Conservation (phyloP, 2,329 filamentous ascomycete species). For the Talaromyces funiculosus region DNA sequence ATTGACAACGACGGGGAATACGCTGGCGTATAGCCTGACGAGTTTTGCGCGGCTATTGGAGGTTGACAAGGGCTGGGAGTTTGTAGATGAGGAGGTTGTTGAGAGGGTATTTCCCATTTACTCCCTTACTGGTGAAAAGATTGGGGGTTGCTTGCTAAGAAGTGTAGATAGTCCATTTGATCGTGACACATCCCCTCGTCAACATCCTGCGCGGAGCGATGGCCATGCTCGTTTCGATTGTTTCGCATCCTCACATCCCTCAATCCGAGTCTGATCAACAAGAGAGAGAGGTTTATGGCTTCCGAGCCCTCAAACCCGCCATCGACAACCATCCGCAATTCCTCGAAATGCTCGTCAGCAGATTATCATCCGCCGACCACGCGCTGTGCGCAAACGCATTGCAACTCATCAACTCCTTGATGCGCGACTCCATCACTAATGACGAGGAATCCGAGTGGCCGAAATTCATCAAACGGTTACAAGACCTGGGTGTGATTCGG, state of each 20-base stretch:
- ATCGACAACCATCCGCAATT: constrained; percentile 90
- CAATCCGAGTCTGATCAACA: constrained; percentile 21
- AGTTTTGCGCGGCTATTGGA: constrained; percentile 82
- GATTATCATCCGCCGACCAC: constrained; percentile 90
- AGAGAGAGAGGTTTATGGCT: constrained; percentile 66
- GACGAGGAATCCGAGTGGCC: constrained; percentile 82
- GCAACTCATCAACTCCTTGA: constrained; percentile 90
- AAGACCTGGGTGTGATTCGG: constrained; percentile 88
- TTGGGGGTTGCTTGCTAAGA: background rate
- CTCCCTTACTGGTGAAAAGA: background rate
- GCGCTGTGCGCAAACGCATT: constrained; percentile 91
- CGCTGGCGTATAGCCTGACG: constrained; percentile 88
- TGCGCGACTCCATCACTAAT: constrained; percentile 80
- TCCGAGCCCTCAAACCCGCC: constrained; percentile 84
- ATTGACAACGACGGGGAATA: constrained; percentile 83
- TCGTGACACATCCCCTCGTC: constrained; percentile 91
- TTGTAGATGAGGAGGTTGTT: constrained; percentile 48
- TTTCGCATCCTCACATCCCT: constrained; percentile 70
- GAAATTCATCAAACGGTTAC: constrained; percentile 86
- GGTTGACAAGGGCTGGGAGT: constrained; percentile 96
- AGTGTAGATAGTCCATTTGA: constrained; percentile 71
- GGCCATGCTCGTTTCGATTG: constrained; percentile 90
- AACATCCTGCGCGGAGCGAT: constrained; percentile 96
- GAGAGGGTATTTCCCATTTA: constrained; percentile 48
- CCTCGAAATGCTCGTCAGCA: constrained; percentile 85